Percentiles rank a stretch among this genome's conserved stretches.
These are phyloP conservation scores for Boletus tylopilopsis DNA, from an alignment of 768 basidiomycete genomes.

Conservation along the genomic window DNA sequence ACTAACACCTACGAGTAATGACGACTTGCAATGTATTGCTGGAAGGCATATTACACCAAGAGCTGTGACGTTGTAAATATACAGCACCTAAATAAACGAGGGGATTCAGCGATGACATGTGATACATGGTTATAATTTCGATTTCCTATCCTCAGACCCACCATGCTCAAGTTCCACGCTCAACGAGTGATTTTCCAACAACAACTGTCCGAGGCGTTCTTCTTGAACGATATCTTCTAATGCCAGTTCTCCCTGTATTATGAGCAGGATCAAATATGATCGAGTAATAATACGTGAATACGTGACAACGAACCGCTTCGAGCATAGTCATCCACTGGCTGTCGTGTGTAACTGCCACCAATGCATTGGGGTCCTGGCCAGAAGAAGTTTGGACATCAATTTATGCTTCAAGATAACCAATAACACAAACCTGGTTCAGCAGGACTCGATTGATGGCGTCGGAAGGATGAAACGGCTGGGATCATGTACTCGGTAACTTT, in stretches of 20 bases:
- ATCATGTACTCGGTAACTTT: not conserved
- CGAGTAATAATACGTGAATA: not conserved
- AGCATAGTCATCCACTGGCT: not conserved
- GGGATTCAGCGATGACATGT: too few species aligned
- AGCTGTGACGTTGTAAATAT: too few species aligned
- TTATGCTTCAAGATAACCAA: not conserved
- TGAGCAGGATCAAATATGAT: too few species aligned
- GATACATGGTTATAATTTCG: not conserved
- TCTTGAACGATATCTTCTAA: not conserved
- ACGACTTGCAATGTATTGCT: not conserved
- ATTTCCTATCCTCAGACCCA: not conserved
- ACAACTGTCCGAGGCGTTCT: not conserved
- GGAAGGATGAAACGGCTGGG: slow-evolving; percentile 1
- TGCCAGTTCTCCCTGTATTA: not conserved
- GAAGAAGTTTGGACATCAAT: too few species aligned
- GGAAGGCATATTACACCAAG: not conserved
- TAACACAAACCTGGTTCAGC: not conserved
- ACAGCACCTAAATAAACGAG: too few species aligned
- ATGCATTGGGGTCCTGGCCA: not conserved
- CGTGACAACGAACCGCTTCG: not conserved
- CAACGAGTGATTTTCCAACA: too few species aligned
- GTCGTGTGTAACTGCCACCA: not conserved
- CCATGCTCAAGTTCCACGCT: too few species aligned
- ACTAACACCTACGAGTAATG: not conserved
- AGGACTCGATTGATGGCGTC: not conserved